Percentiles rank a stretch among this genome's conserved stretches.
These are phyloP conservation scores for Letharia lupina DNA, from an alignment of 495 filamentous ascomycete species.

Conservation along the genomic window DNA sequence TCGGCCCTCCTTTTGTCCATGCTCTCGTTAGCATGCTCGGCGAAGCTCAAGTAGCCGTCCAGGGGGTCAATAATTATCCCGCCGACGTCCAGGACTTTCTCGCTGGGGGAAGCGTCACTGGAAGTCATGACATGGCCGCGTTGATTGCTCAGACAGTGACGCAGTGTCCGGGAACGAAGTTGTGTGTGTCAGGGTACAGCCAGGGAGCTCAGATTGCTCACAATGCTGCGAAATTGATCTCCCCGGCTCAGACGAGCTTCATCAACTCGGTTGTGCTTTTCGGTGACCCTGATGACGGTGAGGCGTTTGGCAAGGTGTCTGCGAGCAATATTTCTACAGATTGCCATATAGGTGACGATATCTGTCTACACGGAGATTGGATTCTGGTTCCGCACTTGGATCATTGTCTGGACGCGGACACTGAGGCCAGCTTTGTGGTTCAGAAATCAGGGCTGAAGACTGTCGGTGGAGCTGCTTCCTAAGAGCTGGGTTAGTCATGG, in stretches of 20 bases:
- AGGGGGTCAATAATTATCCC: conserved; percentile 35
- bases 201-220: conserved; percentile 31
- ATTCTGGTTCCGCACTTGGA: conserved; percentile 29
- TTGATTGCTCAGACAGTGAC: conserved; percentile 18
- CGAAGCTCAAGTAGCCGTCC: conserved; percentile 29
- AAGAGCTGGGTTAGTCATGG: background rate
- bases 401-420: conserved; percentile 23
- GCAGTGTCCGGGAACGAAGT: conserved; percentile 28
- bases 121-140: conserved; percentile 26
- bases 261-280: conserved; percentile 30
- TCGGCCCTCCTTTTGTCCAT: conserved; percentile 31
- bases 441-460: conserved; percentile 11
- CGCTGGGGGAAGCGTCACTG: conserved; percentile 28
- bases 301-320: conserved; percentile 25
- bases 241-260: conserved; percentile 11
- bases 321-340: conserved; percentile 28
- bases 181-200: conserved; percentile 27
- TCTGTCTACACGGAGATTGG: conserved; percentile 29
- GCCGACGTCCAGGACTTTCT: conserved; percentile 30
- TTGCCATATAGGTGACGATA: conserved; percentile 31
- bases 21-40: conserved; percentile 27
- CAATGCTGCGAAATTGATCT: conserved; percentile 28
- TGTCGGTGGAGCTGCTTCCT: background rate
- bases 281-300: conserved; percentile 31
- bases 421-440: conserved; percentile 17